Base-by-base conservation (phyloP, 768 basidiomycete genomes). In the Fibroporia radiculosa region DNA sequence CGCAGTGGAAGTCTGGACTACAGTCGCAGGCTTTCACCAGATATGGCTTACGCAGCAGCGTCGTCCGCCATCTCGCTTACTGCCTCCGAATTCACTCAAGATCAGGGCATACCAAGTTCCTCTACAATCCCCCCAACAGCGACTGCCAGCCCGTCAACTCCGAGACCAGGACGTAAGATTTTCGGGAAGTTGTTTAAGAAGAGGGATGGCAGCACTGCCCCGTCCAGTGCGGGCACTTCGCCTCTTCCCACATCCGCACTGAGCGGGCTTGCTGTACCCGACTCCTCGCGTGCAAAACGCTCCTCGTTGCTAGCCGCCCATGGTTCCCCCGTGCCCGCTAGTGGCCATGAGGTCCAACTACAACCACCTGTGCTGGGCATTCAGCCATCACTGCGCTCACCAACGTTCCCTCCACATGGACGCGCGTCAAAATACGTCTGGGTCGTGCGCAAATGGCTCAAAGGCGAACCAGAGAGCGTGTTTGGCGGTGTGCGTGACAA, bases 381-480 rank as follows among this genome's bases (percentile, higher is more conserved):
- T 38, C 80, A 86, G 49, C 74, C 86, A 3, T 70, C 72, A 0
- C 69, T 83, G 16, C 77, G 75, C 35, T 75, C 81, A 13, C 68
- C 75, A 8, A 52, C 58, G 29, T 52, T 50, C 40, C 67, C 59
- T 14, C 67, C 61, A 42, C 63, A 47, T 29, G 68, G 65, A 4
- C 65, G 70, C 2, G 68, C 73, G 1, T 63, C 61, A 7, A 65
- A 63, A 63, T 89, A 92, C 47, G 76, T 84, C 4, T 92, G 88
- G 88, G 69, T 83, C 16, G 78, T 88, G 22, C 69, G 80, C 39
- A 71, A 67, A 51, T 92, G 89, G 89, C 59, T 82, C 52, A 91
- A 90, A 59, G 74, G 72, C 20, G 58, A 62, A 8, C 72, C 73
- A 14, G 58, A 63, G 4, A 62, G 74, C 28, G 56, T 76, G 29